Base-by-base conservation (phyloP, 768 basidiomycete genomes). In the Kondoa subrosea region DNA sequence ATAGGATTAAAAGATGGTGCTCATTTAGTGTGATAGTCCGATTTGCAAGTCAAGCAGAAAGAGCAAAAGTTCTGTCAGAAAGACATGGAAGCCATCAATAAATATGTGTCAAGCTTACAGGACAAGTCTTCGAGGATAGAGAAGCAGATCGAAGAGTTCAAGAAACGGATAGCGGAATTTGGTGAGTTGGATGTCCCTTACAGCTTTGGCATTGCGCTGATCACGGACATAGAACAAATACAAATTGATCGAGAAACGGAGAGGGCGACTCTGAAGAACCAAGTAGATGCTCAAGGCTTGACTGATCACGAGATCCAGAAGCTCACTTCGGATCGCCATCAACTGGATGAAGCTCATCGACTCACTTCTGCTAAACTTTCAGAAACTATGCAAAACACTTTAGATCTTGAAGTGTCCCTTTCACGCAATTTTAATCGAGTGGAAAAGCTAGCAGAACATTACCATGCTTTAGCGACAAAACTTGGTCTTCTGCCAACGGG, bases 291-390 rank as follows among this genome's bases (percentile, higher is more conserved):
- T 33, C 95, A 99, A 76, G 92, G 95, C 74, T 81, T 99, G 57
- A 84, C 88, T 1, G 87, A 88, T 0, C 89, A 92, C 76, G 92
- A 99, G 77, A 90, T 95, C 56, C 78, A 83, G 66, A 85, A 85
- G 40, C 92, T 99, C 89, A 91, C 87, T 73, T 84, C 84, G 2
- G 91, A 96, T 71, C 87, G 90, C 67, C 88, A 91, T 72, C 83
- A 81, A 21, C 34, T 70, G n/a, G 67, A 70, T 34, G 30, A 66
- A 68, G 40, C 64, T 93, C 34, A 80, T 32, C 61, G 61, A 21
- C 29, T 29, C 12, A 63, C 61, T 17, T 30, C 61, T 27, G 16
- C 61, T 8, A 63, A 63, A 33, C 61, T 63, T 3, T 63, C 61
- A 27, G 61, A 63, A 63, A 32, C 14, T 32, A 63, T 89, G 4